Evolutionary conservation across 805 yeast species (phyloP), one percentile per base, ranked within the genome.

Genomic region (Spathaspora passalidarum): DNA sequence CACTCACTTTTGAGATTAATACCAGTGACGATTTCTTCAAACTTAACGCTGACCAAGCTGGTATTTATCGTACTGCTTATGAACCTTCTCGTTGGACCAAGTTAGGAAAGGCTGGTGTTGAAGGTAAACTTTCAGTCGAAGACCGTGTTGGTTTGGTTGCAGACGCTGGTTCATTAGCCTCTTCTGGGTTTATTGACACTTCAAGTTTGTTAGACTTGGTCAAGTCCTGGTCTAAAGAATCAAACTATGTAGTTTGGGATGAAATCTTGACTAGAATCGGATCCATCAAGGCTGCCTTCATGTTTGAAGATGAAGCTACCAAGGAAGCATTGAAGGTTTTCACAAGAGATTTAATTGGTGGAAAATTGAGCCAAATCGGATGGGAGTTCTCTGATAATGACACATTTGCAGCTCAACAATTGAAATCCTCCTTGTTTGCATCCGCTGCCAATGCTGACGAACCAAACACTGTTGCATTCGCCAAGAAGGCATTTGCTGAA

Each of bases 121-220:
- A 73, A 9, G 81, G 81, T 35, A 67, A 76, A 55, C 74, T 87
- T 55, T 75, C 88, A 9, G 85, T 83, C 43, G 87, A 84, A 61
- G 95, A 87, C 65, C 80, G 88, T 65, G 81, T 84, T 46, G 92
- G 91, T 37, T 74, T 85, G 54, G 85, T 86, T 40, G 86, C 91
- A n/a, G 95, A 87, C 66, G 87, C 87, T 16, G 80, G 78, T 43
- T 78, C 88, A 7, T 73, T 86, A 53, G 80, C 92, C 4, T 68
- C 82, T 21, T 81, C 92, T 16, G 94, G 94, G 23, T 76, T 78
- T 55, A 79, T 84, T 46, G 70, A 82, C 20, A 79, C 90, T 26
- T 70, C 80, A 3, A 81, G 75, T 55, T 75, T 84, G 58, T 76
- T 85, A 54, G 68, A 72, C 49, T 76, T 85, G 59, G 75, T 84